Base-by-base conservation (phyloP, 805 yeast genomes). In the Kazachstania viticola region DNA sequence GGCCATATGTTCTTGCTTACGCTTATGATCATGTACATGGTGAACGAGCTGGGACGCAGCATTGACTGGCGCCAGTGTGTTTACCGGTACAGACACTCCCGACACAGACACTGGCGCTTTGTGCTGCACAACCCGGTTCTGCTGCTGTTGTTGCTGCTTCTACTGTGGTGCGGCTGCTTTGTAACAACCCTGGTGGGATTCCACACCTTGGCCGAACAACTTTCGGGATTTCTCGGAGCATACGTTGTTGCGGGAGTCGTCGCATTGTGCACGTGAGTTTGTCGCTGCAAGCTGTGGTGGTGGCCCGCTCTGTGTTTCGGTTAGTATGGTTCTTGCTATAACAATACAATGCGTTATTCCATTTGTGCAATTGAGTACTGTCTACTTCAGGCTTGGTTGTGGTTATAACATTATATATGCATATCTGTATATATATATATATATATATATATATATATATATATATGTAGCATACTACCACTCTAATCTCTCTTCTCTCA, bases 101-200 rank as follows among this genome's bases (percentile, higher is more conserved):
- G 9, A 19, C 9, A 8, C 22, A 19, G 11, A 11, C 7, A 8
- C 22, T 8, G 7, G 11, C 22, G 7, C 9, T 19, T 41, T 4
- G 27, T 43, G 3, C 39, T 47, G 44, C 41, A 46, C 9, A 45
- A 52, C 31, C 54, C 65, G 4, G 34, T 48, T 19, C 7, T 19
- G 7, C 7, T 19, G 6, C 25, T 50, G 5, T 29, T 54, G 6
- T 31, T 67, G 4, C 45, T 75, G 14, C 45, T 67, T 19, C 35
- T 41, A 1, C 49, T 83, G 29, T 87, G 95, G 93, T 67, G 78
- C 65, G 82, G 83, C 73, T 84, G 85, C 91, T 64, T 87, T 25
- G 58, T 87, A 21, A 88, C 98, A 1, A 69, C 80, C 36, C 65
- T 80, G 12, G 79, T 82, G 49, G 18, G 12, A 13, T 88, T 85